Evolutionary conservation across 2,329 filamentous ascomycete species (phyloP), one percentile per base, ranked within the genome.

Genomic region (Neopestalotiopsis sp.): DNA sequence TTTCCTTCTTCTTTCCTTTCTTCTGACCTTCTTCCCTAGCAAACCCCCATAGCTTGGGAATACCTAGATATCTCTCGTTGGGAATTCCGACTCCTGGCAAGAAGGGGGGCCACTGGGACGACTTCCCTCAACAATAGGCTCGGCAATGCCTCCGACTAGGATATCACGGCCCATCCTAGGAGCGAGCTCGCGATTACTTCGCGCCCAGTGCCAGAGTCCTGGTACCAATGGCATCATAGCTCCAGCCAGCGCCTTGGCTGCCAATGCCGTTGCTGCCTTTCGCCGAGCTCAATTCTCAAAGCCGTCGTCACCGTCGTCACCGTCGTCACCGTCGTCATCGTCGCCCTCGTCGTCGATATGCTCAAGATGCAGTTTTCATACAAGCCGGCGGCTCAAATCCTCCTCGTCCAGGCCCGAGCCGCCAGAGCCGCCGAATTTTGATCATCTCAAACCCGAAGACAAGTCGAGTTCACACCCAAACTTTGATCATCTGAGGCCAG

Each of bases 351-450:
- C 34, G 28, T 70, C 76, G 42, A 73, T 74, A 76, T 80, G 77
- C 53, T 74, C 76, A 38, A 75, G 71, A 61, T 80, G 74, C 69
- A 73, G 68, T 68, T 70, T 71, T 61, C 45, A 67, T n/a, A 49
- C 71, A 28, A 68, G 53, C 61, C 30, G 71, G 34, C 74, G 71
- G 17, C 65, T 74, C 5, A 77, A 76, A 3, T 74, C 76, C 38
- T 80, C 74, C 65, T 81, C 80, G 53, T 76, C 65, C 7, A 67
- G 58, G 24, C n/a, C 69, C 45, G 57, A 45, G 38, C 58, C 69
- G n/a, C 14, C 66, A 67, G 20, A 64, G 62, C 61, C 70, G 61
- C 53, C 67, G 69, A 56, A 67, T 34, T 24, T 67, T 56, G 20
- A 67, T 53, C 30, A 67, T 24, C 57, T 61, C 53, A 65, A 64